Conservation (phyloP, 352 stramenopile species). For the Globisporangium ultimum region DNA sequence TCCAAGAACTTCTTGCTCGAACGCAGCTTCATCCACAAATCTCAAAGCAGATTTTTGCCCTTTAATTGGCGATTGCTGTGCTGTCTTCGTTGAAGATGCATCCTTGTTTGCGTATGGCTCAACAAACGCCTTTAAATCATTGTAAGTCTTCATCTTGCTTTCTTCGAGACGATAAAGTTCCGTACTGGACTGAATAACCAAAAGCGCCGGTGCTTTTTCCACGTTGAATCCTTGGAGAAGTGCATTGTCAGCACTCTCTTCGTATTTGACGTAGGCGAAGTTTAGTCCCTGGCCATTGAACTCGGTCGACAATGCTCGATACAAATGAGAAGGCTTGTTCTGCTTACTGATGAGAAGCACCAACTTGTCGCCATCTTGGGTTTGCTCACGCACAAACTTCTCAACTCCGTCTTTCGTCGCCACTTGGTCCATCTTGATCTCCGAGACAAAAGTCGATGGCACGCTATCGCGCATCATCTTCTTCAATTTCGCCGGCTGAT, state of each 20-base stretch:
- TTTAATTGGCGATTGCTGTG: slow-evolving; percentile 1
- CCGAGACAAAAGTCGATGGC: slow-evolving; percentile 42
- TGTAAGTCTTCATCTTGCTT: slow-evolving; percentile 52
- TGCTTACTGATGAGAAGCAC: slow-evolving; percentile 68
- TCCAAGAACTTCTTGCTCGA: slow-evolving; percentile 45
- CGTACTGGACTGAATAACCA: slow-evolving; percentile 39
- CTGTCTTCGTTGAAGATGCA: neutral
- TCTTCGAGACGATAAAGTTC: slow-evolving; percentile 26
- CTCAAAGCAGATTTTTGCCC: slow-evolving; percentile 23
- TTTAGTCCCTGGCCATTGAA: slow-evolving; percentile 39
- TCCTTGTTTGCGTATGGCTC: slow-evolving; percentile 34
- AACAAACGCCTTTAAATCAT: slow-evolving; percentile 52
- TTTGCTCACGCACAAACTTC: slow-evolving; percentile 16
- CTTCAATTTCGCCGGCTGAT: slow-evolving; percentile 54
- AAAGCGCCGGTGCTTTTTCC: slow-evolving; percentile 37
- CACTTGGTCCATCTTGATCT: slow-evolving; percentile 16
- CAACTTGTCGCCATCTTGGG: slow-evolving; percentile 20
- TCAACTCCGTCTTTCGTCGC: slow-evolving; percentile 21
- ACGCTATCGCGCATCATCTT: slow-evolving; percentile 61
- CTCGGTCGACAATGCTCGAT: slow-evolving; percentile 55
- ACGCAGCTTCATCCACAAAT: slow-evolving; percentile 40
- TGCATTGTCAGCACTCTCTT: slow-evolving; percentile 26
- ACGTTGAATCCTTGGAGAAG: slow-evolving; percentile 31
- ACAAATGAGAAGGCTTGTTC: slow-evolving; percentile 51
- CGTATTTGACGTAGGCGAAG: slow-evolving; percentile 52